Evolutionary conservation across 305 asterid species (phyloP), one percentile per base, ranked within the genome.

Genomic region (Fraxinus xanthoxyloides): DNA sequence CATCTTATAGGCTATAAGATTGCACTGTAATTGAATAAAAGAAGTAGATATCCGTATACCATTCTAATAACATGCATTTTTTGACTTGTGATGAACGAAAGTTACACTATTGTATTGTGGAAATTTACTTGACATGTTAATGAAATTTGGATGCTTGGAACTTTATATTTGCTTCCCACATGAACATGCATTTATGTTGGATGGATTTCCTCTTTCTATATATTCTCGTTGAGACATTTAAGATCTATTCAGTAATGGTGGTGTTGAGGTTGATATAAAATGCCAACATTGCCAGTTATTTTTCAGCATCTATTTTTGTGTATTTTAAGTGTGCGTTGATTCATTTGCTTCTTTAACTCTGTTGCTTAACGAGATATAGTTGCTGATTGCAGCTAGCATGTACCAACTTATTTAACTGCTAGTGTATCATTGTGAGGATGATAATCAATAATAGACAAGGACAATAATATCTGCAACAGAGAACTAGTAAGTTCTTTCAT

Each of bases 11-110:
- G 80, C 70, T 51, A 15, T 75, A 35, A 48, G 38, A 76, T 76
- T 30, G 72, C 21, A 7, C 24, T 54, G 40, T 12, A 77, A 63
- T 77, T 54, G 72, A 77, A 77, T 77, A 77, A 70, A 70, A 30
- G 75, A 31, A 2, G 43, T 70, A 70, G 17, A 17, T 32, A 12
- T 3, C 19, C 75, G 23, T 5, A 30, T 13, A 70, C 40, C 75
- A 31, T 31, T 70, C 72, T 63, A 31, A 26, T 63, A 63, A 63
- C 72, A 26, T 10, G 72, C 72, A 63, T 63, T 63, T 63, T 63
- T 63, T 63, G 72, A 24, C 35, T 8, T 24, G n/a, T 63, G 65
- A 63, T 2, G 32, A 63, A 63, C 2, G 72, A 63, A 26, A 63
- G 24, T 63, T 26, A 26, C 72, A 0, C 34, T 63, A 63, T 19